A percentile compares a stretch with the other conserved stretches of the same genome.
phyloP scores from a whole-genome alignment of 164 flowering plant genomes.

The Houttuynia cordata region DNA sequence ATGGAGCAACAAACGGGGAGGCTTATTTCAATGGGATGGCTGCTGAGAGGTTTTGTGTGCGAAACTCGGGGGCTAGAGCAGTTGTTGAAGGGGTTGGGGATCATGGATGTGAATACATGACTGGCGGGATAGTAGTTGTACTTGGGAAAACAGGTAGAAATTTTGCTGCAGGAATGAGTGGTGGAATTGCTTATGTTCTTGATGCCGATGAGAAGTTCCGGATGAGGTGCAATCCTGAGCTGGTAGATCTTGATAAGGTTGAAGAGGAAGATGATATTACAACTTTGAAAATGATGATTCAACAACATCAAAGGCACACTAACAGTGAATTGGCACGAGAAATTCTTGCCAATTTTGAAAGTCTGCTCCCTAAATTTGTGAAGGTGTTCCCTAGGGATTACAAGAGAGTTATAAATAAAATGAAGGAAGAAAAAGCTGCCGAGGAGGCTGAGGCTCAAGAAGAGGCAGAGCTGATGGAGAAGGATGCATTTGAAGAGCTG shows the following conservation, averaged over 20 bases:
- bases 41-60: conserved; percentile 97
- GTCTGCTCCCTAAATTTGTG: conserved; percentile 71
- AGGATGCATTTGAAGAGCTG: conserved; percentile 95
- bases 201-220: conserved; percentile 62
- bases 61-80: conserved; percentile 93
- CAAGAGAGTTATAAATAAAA: conserved; percentile 62
- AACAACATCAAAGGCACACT: conserved; percentile 95
- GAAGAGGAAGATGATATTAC: conserved; percentile 83
- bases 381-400: conserved; percentile 96
- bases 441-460: conserved; percentile 38
- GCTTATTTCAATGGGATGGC: conserved; percentile 99
- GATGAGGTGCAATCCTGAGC: conserved; percentile 73
- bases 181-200: conserved; percentile 94
- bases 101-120: conserved; percentile 99
- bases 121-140: conserved; percentile 94
- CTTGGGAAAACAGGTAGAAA: conserved; percentile 96
- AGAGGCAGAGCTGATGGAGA: conserved; percentile 48
- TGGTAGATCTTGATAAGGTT: conserved; percentile 95
- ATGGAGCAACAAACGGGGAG: conserved; percentile 93
- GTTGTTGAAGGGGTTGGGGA: conserved; percentile 99
- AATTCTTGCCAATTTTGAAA: conserved; percentile 67
- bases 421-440: conserved; percentile 36
- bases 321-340: conserved; percentile 70
- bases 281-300: conserved; percentile 85
- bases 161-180: conserved; percentile 99